A percentile compares a stretch with the other conserved stretches of the same genome.
Conservation (phyloP, 2,329 filamentous ascomycete genomes). For the Cryphonectria japonica region DNA sequence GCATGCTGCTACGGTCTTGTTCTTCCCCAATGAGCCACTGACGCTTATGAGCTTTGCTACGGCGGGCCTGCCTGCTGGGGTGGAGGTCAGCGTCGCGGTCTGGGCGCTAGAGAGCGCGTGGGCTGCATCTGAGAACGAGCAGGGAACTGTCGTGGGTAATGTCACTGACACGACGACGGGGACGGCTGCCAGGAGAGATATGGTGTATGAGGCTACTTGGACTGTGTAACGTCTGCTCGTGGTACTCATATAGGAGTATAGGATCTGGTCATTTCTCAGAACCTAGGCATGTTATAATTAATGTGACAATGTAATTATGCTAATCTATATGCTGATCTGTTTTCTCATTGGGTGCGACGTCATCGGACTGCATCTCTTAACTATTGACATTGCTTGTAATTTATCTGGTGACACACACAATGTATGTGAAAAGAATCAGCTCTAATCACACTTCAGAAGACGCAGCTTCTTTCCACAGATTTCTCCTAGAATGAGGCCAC, state of each 20-base stretch:
- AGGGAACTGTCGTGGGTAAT: conserved; percentile 36
- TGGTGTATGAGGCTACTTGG: conserved; percentile 30
- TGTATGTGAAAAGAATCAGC: background rate
- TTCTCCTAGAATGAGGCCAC: background rate
- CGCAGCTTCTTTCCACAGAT: too few species aligned
- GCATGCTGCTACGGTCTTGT: conserved; percentile 52
- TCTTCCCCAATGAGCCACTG: conserved; percentile 51
- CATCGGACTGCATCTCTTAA: too few species aligned
- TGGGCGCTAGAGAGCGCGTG: conserved; percentile 45
- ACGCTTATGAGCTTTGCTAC: conserved; percentile 42
- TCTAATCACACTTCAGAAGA: background rate
- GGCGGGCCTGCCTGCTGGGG: conserved; percentile 40
- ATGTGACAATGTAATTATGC: too few species aligned
- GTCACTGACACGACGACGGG: conserved; percentile 23
- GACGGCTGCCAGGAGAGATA: conserved; percentile 28
- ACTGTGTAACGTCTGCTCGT: background rate
- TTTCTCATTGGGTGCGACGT: too few species aligned
- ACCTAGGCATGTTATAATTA: too few species aligned
- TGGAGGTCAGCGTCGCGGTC: conserved; percentile 41
- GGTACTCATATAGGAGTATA: background rate
- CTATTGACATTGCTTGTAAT: too few species aligned
- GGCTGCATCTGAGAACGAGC: conserved; percentile 35
- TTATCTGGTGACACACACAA: too few species aligned
- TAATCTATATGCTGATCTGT: too few species aligned
- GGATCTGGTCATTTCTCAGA: background rate